phyloP scores from a whole-genome alignment of 2,329 filamentous ascomycete genomes.

The Ascochyta clinopodiicola region DNA sequence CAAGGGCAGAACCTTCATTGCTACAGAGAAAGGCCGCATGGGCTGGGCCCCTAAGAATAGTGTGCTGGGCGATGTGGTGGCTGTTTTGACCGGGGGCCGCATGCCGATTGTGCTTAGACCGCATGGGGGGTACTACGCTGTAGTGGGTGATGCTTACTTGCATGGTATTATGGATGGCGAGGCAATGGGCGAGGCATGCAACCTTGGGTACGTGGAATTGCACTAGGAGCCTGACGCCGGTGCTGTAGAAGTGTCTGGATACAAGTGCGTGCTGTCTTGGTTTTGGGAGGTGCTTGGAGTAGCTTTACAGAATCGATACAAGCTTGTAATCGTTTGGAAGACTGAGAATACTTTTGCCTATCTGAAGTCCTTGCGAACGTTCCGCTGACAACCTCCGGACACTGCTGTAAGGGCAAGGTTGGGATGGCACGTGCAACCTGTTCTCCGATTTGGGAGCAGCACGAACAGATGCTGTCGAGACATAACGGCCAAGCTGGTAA shows the following conservation, averaged over 20 bases:
- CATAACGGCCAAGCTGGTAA: too few relatives aligned
- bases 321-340: too few relatives aligned
- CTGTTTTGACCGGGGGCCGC: constrained; percentile 3
- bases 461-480: too few relatives aligned
- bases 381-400: too few relatives aligned
- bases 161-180: constrained; percentile 14
- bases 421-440: too few relatives aligned
- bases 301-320: too few relatives aligned
- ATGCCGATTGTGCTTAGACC: constrained; percentile 1
- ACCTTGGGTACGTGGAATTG: not conserved
- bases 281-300: not conserved
- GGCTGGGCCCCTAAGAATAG: constrained; percentile 10
- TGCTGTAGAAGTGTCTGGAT: too few relatives aligned
- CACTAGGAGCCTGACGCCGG: not conserved
- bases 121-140: not conserved
- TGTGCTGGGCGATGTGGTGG: not conserved
- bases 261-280: not conserved
- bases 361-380: too few relatives aligned
- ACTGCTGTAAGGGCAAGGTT: too few relatives aligned
- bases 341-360: too few relatives aligned
- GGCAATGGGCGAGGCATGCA: not conserved
- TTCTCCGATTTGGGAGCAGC: too few relatives aligned
- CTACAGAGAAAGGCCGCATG: not conserved
- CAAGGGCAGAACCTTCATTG: constrained; percentile 5
- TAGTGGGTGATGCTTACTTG: constrained; percentile 9